phyloP scores from a whole-genome alignment of 805 yeast genomes.

The Candida gorgasii region DNA sequence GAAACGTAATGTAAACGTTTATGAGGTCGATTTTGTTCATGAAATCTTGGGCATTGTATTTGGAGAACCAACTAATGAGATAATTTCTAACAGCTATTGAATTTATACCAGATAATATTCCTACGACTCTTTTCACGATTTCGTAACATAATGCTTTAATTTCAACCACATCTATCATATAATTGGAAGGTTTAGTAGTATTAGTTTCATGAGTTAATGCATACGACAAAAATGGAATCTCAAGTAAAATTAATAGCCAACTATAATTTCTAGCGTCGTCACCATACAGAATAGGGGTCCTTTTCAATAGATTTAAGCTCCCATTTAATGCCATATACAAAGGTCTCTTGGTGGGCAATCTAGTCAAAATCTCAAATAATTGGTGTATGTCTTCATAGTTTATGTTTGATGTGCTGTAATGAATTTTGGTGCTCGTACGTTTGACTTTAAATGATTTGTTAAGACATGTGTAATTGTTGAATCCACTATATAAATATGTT shows the following conservation, averaged over 20 bases:
- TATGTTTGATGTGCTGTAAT: conserved; percentile 49
- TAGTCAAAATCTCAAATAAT: conserved; percentile 46
- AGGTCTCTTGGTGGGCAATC: conserved; percentile 63
- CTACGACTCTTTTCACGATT: conserved; percentile 65
- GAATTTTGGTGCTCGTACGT: conserved; percentile 26
- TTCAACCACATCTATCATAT: conserved; percentile 48
- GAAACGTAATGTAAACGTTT: conserved; percentile 78
- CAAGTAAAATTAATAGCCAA: conserved; percentile 67
- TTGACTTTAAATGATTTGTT: conserved; percentile 55
- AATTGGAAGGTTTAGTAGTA: conserved; percentile 5
- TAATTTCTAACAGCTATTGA: conserved; percentile 36
- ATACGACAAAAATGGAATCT: conserved; percentile 61
- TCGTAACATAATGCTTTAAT: conserved; percentile 63
- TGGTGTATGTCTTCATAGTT: conserved; percentile 48
- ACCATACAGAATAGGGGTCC: conserved; percentile 40
- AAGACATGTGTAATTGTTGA: conserved; percentile 47
- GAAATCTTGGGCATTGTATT: conserved; percentile 45
- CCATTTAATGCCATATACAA: conserved; percentile 55
- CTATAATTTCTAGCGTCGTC: conserved; percentile 45
- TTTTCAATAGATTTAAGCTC: conserved; percentile 51
- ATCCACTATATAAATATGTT: conserved; percentile 44
- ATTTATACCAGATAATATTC: conserved; percentile 58
- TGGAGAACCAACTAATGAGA: conserved; percentile 58
- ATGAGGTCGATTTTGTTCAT: conserved; percentile 59
- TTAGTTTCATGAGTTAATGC: conserved; percentile 40